These are phyloP conservation scores for Glycine soja DNA, from an alignment of 306 rosid genomes.

Conservation along the genomic window DNA sequence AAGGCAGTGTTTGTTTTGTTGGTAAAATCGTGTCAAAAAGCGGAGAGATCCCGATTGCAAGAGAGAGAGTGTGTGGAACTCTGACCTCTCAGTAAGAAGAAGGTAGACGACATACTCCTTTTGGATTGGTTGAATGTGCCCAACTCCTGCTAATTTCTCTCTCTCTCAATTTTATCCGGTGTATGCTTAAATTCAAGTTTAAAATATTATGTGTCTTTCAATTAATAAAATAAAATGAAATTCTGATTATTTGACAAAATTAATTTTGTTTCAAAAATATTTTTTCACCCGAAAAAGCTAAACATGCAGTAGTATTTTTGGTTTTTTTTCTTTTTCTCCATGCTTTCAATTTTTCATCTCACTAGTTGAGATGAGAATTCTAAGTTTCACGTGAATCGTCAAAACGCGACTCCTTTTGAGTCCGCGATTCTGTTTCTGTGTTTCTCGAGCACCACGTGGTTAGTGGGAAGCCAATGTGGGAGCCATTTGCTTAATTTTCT, in stretches of 20 bases:
- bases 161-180: neutral
- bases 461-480: slow-evolving; percentile 65
- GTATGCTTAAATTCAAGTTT: too few relatives aligned
- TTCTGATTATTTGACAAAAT: too few relatives aligned
- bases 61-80: slow-evolving; percentile 44
- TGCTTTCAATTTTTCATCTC: slow-evolving; percentile 9
- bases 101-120: slow-evolving; percentile 46
- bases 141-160: slow-evolving; percentile 2
- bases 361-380: neutral
- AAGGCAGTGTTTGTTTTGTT: slow-evolving; percentile 51
- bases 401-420: slow-evolving; percentile 56
- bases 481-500: slow-evolving; percentile 51
- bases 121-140: slow-evolving; percentile 53
- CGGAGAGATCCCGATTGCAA: slow-evolving; percentile 13
- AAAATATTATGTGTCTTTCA: too few relatives aligned
- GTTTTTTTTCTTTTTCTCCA: neutral
- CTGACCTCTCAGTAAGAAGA: slow-evolving; percentile 34
- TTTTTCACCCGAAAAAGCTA: too few relatives aligned
- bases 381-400: slow-evolving; percentile 40
- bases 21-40: slow-evolving; percentile 50
- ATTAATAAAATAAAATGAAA: too few relatives aligned
- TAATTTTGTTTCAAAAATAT: too few relatives aligned
- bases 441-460: slow-evolving; percentile 81
- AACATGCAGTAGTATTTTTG: too few relatives aligned
- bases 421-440: slow-evolving; percentile 32